Conservation (phyloP, 768 basidiomycete species). For the Mycena capillaripes region DNA sequence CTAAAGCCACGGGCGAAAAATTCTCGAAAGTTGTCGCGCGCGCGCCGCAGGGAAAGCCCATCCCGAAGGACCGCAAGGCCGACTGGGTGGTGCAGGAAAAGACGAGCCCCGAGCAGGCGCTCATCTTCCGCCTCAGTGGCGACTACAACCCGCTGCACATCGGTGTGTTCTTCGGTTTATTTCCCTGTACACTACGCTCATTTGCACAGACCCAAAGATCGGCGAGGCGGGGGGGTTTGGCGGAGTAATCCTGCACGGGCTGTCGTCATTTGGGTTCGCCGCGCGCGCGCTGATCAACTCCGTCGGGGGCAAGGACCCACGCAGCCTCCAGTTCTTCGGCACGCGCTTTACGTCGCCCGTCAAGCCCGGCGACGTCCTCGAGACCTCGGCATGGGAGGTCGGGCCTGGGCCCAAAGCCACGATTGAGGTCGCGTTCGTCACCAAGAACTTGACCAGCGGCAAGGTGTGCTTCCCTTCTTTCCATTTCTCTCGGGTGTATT, state of each 20-base stretch:
- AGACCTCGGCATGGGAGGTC: conserved; percentile 86
- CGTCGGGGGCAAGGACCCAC: conserved; percentile 72
- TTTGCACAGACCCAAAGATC: background rate
- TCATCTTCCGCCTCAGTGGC: conserved; percentile 80
- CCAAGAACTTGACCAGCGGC: conserved; percentile 70
- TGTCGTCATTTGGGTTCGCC: conserved; percentile 86
- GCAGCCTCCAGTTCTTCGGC: conserved; percentile 75
- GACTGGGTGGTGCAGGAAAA: conserved; percentile 74
- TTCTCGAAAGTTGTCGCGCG: conserved; percentile 74
- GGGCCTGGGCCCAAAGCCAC: conserved; percentile 67
- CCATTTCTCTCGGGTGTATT: no score
- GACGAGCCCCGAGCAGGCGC: conserved; percentile 76
- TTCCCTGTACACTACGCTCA: background rate
- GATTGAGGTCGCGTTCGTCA: conserved; percentile 72
- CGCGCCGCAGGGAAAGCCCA: conserved; percentile 70
- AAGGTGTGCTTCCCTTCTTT: conserved; percentile 61
- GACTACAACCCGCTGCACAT: conserved; percentile 88
- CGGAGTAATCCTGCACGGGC: conserved; percentile 88
- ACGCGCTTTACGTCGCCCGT: conserved; percentile 88
- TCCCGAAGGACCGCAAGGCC: conserved; percentile 72
- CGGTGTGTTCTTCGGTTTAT: conserved; percentile 51
- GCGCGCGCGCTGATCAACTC: conserved; percentile 81
- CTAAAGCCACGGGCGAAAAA: conserved; percentile 72
- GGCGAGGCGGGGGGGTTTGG: conserved; percentile 79
- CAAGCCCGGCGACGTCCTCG: conserved; percentile 84